Evolutionary conservation across 192 early-diverging fungal species (phyloP), one percentile per base, ranked within the genome.

Genomic region (Hyaloraphidium curvatum): DNA sequence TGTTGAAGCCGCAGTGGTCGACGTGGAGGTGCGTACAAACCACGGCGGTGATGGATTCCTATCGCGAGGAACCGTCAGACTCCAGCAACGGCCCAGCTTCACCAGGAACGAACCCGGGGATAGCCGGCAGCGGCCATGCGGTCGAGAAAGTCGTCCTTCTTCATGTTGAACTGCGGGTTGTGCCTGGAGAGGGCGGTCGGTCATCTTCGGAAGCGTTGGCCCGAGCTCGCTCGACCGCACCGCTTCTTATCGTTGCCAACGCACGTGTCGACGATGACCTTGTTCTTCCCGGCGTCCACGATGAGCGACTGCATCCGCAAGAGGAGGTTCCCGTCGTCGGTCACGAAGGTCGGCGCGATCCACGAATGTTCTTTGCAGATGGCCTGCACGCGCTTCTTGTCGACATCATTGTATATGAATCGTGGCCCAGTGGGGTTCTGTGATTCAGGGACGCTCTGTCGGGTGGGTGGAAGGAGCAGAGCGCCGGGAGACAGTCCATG

Each of bases 1-100:
- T 48, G 43, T 48, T 48, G 17, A 14, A 48, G 14, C 43, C 43
- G 7, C 7, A 9, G 14, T 48, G 14, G 23, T 25, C 43, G 11
- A 48, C 43, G 23, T 48, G 43, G 23, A 48, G 43, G 23, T 48
- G 43, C 9, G 43, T 48, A 25, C 43, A 48, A 7, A 48, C 19
- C 17, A 48, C 43, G 43, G 14, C 17, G 17, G 43, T 48, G 5
- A 48, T 48, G 23, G 7, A 9, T 7, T 48, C 23, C 43, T 9
- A 19, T 19, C 11, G 23, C 17, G 5, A 25, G 23, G 43, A 4
- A 25, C 9, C 4, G 14, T 48, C 7, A 19, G 25, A 7, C 23
- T 48, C 5, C 14, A 25, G 25, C 14, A 14, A 48, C 14, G 25
- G 19, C 7, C 14, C 14, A 48, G 14, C 7, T 14, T 9, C 4